Evolutionary conservation across 495 filamentous ascomycete species (phyloP).

Genomic region (Aspergillus coremiiformis): DNA sequence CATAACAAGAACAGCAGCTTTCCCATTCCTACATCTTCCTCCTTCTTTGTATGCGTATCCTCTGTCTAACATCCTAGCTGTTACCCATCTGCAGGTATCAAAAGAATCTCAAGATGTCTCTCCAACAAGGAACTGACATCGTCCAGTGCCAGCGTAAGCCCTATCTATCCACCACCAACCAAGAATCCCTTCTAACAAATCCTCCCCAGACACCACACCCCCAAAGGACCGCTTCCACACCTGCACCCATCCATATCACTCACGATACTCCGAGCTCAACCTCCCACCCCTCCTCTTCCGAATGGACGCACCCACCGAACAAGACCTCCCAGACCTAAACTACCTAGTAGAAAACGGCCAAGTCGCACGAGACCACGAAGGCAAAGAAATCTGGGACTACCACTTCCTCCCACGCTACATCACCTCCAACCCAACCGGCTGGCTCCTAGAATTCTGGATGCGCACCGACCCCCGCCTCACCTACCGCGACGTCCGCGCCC

Average conservation of each 20-base stretch:
- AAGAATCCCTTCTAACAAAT: background rate
- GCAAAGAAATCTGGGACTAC: conserved; percentile 6
- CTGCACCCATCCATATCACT: conserved; percentile 10
- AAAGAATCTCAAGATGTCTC: background rate
- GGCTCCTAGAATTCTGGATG: conserved; percentile 16
- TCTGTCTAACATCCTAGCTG: too few relatives aligned
- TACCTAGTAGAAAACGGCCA: conserved; percentile 2
- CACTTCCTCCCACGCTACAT: conserved; percentile 15
- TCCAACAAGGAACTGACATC: background rate
- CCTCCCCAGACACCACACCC: background rate
- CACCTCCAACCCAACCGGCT: conserved; percentile 1
- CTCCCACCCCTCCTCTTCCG: conserved; percentile 10
- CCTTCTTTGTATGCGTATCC: too few relatives aligned
- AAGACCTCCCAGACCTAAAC: background rate
- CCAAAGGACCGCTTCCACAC: conserved; percentile 5
- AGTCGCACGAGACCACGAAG: background rate
- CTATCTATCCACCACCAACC: background rate
- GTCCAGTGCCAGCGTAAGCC: background rate
- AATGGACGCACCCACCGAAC: conserved; percentile 1
- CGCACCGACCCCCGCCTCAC: conserved; percentile 10
- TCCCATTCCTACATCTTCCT: too few relatives aligned
- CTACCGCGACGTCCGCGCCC: conserved; percentile 12
- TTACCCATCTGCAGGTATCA: too few relatives aligned
- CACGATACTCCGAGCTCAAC: background rate
- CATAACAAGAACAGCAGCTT: too few relatives aligned